Evolutionary conservation across 2,329 filamentous ascomycete species (phyloP), one percentile per base, ranked within the genome.

Genomic region (Phaeoacremonium minimum): DNA sequence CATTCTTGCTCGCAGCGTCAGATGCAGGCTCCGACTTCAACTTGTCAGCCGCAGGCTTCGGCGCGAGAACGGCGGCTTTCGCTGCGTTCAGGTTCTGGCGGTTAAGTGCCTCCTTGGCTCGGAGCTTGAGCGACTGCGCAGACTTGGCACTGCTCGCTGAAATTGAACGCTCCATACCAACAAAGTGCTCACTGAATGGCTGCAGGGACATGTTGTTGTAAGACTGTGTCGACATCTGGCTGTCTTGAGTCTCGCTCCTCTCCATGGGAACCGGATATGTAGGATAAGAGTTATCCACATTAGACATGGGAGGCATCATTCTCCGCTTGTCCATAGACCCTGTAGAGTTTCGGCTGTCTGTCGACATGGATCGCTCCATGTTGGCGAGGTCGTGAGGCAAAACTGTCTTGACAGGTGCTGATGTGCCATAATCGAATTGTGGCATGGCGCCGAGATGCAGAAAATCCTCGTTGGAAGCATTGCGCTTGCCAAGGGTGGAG

Each of bases 61-160:
- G 73, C 16, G 63, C 61, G 11, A 77, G 47, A 8, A 47, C 41
- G 12, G 46, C 46, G 13, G 42, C 48, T 20, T 49, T 52, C 33
- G 40, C 51, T 35, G 61, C 63, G 17, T 69, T 69, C 29, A 64
- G 55, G 14, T 69, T 62, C 33, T 74, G 67, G 15, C 67, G 64
- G 28, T 60, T 57, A 4, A 68, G 58, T 1, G 71, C 64, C 34
- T 73, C 66, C 46, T 69, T 73, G 18, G 64, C 64, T 9, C 73
- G 70, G 7, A 57, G 56, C 22, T 65, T 66, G 1, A 70, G 50
- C 1, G 72, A 75, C 4, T 56, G 56, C 2, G 46, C 68, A 2
- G 72, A 76, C 44, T 55, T 64, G 36, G 51, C 56, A 46, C 71
- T 75, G 44, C 67, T 69, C 40, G 60, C 67, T 7, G 73, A 75